Base-by-base conservation (phyloP, 2,329 filamentous ascomycete genomes). In the Pyrenochaeta sp. region DNA sequence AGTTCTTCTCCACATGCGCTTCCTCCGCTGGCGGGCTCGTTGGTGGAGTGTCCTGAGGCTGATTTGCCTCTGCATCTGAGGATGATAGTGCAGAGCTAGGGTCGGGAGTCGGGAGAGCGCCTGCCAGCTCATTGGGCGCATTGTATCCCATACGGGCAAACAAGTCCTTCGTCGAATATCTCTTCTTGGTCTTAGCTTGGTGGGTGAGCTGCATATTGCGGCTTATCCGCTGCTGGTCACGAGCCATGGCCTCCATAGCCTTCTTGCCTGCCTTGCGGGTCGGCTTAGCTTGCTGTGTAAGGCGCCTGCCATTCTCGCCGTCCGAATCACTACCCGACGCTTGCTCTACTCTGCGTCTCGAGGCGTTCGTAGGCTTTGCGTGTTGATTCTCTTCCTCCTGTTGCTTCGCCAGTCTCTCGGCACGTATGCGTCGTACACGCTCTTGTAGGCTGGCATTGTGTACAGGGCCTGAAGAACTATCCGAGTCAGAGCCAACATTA, bases 171-270 rank as follows among this genome's bases (percentile, higher is more conserved):
- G 93, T 95, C 6, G 89, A 87, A 60, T 97, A 90, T 78, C 92
- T 96, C 81, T 95, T 98, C 76, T 90, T 93, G 1, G 92, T 79
- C 77, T 89, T 91, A 20, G 91, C 90, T 71, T 97, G 88, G 74
- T 98, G 93, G 1, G 90, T 87, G 43, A 99, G 83, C 75, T 98
- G 94, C 85, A 97, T 90, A 70, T 90, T 96, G 61, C 95, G 85
- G 63, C 86, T 89, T 78, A 99, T 86, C 27, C 95, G 87, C 78
- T 99, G 95, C 1, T 94, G 97, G 76, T 99, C 95, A 7, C 92
- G 86, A 66, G 90, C 90, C 89, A 99, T 97, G 64, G 98, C 94
- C 71, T 97, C 91, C 36, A 97, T 74, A 0, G 95, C 95, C 77
- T 92, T 97, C 79, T 94, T 98, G 79, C 93, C 94, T 0, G 95